Evolutionary conservation across 306 rosid genomes (phyloP), one percentile per base, ranked within the genome.

Genomic region (Macrotyloma uniflorum): DNA sequence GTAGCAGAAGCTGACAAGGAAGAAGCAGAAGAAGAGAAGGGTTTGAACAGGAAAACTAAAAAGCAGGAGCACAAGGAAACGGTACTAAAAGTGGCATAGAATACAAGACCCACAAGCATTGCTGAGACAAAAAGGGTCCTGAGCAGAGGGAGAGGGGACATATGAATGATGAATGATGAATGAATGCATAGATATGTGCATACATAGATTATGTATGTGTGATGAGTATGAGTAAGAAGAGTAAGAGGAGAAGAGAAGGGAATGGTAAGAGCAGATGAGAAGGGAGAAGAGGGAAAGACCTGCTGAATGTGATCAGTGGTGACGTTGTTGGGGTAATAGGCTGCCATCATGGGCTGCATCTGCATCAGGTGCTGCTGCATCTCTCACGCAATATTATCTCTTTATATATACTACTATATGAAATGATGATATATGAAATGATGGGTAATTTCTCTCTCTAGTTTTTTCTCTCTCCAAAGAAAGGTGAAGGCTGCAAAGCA

Each of bases 271-370:
- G 81, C 43, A 12, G 62, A 1, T 8, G 10, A 9, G 43, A 53
- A 61, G 28, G 49, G 32, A 46, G 23, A 43, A 4, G 9, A 2
- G 62, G 5, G 30, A 30, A 19, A 6, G 4, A 67, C 99, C 98
- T 96, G 99, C 85, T 96, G 99, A 91, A 96, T 96, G 69, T 96
- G 99, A 93, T 96, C 99, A 84, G 98, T 91, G 14, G 99, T 96
- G 93, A 93, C 98, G 90, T 87, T 96, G 92, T 85, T 93, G 64
- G 99, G 97, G 75, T 96, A 96, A 82, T 96, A 96, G 72, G 97
- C 89, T 89, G 98, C 97, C 99, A 96, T 96, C 98, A 93, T 91
- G 90, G 99, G 98, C 94, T 93, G 99, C 97, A 96, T 96, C 99
- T 96, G 99, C 98, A 93, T 89, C 99, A 96, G 97, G 98, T 96